phyloP scores from a whole-genome alignment of 2,329 filamentous ascomycete genomes.

The Clathrospora elynae region DNA sequence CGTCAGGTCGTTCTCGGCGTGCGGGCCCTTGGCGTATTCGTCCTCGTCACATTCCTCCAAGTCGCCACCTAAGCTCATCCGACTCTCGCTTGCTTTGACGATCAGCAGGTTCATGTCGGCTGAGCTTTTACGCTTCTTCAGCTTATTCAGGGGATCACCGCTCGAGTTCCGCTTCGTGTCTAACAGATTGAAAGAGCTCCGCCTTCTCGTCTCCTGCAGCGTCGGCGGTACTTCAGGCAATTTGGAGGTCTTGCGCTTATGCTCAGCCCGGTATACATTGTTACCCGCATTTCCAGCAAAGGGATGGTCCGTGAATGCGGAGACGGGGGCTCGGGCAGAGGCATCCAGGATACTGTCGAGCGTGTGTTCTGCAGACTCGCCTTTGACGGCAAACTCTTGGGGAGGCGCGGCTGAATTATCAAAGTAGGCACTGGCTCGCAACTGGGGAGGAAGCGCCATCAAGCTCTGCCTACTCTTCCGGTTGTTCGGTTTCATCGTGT shows the following conservation, averaged over 20 bases:
- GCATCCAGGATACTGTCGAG: constrained; percentile 92
- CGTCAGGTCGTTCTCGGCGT: constrained; percentile 22
- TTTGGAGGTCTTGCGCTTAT: constrained; percentile 50
- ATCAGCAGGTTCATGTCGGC: constrained; percentile 45
- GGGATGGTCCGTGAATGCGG: constrained; percentile 87
- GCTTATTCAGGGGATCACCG: constrained; percentile 47
- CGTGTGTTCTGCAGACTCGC: constrained; percentile 84
- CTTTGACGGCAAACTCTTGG: constrained; percentile 63
- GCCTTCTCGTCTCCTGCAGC: constrained; percentile 40
- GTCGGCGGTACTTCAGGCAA: constrained; percentile 30
- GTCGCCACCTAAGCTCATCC: constrained; percentile 46
- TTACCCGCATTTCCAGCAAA: constrained; percentile 76
- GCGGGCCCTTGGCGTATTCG: constrained; percentile 39
- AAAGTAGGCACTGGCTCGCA: constrained; percentile 91
- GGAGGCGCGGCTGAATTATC: constrained; percentile 63
- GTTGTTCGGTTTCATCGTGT: constrained; percentile 23
- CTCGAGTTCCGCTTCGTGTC: constrained; percentile 46
- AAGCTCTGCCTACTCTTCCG: constrained; percentile 49
- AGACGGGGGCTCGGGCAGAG: constrained; percentile 83
- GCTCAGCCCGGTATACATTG: constrained; percentile 70
- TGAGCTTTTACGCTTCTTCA: constrained; percentile 50
- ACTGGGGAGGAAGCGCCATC: constrained; percentile 73
- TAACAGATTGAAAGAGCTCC: constrained; percentile 47
- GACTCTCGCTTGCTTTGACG: constrained; percentile 39
- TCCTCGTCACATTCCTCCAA: constrained; percentile 39